Evolutionary conservation across 257 asterid species (phyloP).

Genomic region (Nyctanthes arbortristis): DNA sequence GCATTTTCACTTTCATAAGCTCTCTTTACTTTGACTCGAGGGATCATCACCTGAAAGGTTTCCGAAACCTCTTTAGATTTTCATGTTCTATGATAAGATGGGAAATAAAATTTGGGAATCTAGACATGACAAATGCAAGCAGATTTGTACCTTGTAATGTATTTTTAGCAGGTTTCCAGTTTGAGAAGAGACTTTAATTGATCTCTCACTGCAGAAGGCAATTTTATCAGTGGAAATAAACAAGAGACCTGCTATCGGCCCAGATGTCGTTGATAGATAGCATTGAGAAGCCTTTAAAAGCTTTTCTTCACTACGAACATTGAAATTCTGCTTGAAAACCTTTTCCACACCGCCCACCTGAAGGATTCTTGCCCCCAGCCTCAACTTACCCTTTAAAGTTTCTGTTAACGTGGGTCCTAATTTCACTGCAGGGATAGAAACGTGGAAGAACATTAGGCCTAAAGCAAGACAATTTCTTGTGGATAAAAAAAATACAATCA

Average conservation of each 20-base stretch:
- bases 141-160: slow-evolving; percentile 37
- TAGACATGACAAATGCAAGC: not conserved
- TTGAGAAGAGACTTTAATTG: slow-evolving; percentile 20
- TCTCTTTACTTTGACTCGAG: slow-evolving; percentile 24
- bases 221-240: slow-evolving; percentile 26
- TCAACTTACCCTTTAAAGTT: slow-evolving; percentile 12
- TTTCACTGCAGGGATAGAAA: not conserved
- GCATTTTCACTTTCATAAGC: slow-evolving; percentile 30
- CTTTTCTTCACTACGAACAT: slow-evolving; percentile 20
- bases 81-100: not conserved
- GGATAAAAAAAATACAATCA: too few species aligned
- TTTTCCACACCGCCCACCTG: slow-evolving; percentile 1
- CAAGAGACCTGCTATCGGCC: slow-evolving; percentile 29
- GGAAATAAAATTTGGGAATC: not conserved
- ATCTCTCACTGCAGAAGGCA: slow-evolving; percentile 29
- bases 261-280: slow-evolving; percentile 27
- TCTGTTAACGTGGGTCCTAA: not conserved
- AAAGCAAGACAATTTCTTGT: too few species aligned
- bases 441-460: not conserved
- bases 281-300: slow-evolving; percentile 30
- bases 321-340: slow-evolving; percentile 23
- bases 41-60: not conserved
- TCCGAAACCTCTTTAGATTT: not conserved
- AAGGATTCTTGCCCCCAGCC: slow-evolving; percentile 7
- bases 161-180: slow-evolving; percentile 20